Evolutionary conservation across 345 rosid species (phyloP).

Genomic region (Laguncularia racemosa): DNA sequence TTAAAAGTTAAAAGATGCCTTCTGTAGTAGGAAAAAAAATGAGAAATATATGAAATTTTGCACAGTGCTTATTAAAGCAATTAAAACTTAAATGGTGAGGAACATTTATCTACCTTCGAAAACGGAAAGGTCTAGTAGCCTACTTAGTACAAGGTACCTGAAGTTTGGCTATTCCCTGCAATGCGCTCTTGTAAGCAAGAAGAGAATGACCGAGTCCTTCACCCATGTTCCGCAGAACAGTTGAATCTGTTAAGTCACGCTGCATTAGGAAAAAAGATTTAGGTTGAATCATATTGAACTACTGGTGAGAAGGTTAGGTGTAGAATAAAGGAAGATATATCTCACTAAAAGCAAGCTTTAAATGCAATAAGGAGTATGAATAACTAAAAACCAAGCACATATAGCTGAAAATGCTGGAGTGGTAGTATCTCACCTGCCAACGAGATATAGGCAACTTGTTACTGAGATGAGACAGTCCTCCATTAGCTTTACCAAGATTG

Average conservation of each 20-base stretch:
- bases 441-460: constrained; percentile 84
- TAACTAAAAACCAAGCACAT: too few species aligned
- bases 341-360: too few species aligned
- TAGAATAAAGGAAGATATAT: too few species aligned
- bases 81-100: too few species aligned
- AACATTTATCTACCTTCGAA: neutral
- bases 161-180: constrained; percentile 83
- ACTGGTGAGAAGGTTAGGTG: neutral
- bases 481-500: constrained; percentile 90
- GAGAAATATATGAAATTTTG: too few species aligned
- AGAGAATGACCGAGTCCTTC: constrained; percentile 93
- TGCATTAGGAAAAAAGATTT: constrained; percentile 17
- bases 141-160: constrained; percentile 38
- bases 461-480: constrained; percentile 54
- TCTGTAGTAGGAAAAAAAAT: too few species aligned
- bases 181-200: constrained; percentile 84
- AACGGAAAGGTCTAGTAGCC: neutral
- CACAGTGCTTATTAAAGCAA: neutral
- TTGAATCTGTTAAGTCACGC: constrained; percentile 96
- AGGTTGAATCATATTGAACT: neutral
- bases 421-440: constrained; percentile 63
- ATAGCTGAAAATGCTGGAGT: too few species aligned
- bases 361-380: too few species aligned
- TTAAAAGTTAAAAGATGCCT: neutral
- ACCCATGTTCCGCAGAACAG: constrained; percentile 90